A percentile compares a stretch with the other conserved stretches of the same genome.
Evolutionary conservation across 495 filamentous ascomycete species (phyloP).

Genomic region (Trichodelitschia bisporula): DNA sequence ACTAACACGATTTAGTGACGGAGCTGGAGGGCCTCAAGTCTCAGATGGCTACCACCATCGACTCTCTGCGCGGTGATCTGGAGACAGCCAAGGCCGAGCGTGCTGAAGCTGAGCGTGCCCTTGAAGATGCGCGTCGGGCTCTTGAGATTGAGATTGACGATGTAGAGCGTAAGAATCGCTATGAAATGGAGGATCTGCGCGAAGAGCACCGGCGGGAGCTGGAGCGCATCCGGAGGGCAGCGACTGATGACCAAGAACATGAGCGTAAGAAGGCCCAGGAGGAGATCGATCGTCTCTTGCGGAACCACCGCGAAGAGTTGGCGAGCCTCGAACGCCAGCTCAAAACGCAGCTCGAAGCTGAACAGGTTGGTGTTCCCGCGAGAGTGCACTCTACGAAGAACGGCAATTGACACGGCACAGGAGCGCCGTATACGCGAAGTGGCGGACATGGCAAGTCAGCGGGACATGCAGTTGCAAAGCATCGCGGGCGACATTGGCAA

Average conservation of each 20-base stretch:
- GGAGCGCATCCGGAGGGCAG: conserved; percentile 9
- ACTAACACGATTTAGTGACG: conserved; percentile 23
- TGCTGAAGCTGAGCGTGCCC: conserved; percentile 14
- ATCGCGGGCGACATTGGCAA: conserved; percentile 33
- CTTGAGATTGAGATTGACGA: conserved; percentile 36
- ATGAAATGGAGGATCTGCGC: conserved; percentile 12
- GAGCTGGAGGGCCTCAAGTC: conserved; percentile 38
- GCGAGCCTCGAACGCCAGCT: conserved; percentile 10
- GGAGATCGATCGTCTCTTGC: conserved; percentile 12
- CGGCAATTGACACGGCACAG: conserved; percentile 10
- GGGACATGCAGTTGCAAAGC: conserved; percentile 36
- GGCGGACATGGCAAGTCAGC: conserved; percentile 33
- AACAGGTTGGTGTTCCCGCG: too few species aligned
- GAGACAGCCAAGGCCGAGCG: conserved; percentile 27
- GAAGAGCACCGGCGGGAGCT: conserved; percentile 10
- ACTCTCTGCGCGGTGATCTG: conserved; percentile 30
- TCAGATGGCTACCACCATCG: conserved; percentile 29
- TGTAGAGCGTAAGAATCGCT: conserved; percentile 15
- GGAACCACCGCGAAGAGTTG: conserved; percentile 11
- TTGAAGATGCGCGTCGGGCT: conserved; percentile 26
- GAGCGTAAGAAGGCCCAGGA: conserved; percentile 9
- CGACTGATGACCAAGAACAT: conserved; percentile 19
- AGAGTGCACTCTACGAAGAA: too few species aligned
- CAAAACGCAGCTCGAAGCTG: too few species aligned
- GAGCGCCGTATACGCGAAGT: conserved; percentile 43